phyloP scores from a whole-genome alignment of 345 rosid species.

The Populus deltoides region DNA sequence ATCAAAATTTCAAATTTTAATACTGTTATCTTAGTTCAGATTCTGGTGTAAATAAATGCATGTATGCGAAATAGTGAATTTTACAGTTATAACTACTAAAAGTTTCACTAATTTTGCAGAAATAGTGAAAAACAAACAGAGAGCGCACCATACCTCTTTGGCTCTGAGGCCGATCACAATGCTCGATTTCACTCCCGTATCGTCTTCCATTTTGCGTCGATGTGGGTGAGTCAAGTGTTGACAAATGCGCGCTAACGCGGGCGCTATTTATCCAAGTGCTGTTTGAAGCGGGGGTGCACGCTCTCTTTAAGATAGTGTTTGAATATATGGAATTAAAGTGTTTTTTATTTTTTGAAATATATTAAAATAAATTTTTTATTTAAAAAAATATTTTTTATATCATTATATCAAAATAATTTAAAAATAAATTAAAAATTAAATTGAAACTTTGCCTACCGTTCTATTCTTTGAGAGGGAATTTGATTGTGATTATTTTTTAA shows the following conservation, averaged over 20 bases:
- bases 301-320: neutral
- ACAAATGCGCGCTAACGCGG: slow-evolving; percentile 29
- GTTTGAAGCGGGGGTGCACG: neutral
- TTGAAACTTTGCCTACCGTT: too few species aligned
- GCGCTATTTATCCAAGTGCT: slow-evolving; percentile 1
- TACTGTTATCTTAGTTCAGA: neutral
- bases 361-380: too few species aligned
- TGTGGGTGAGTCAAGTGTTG: neutral
- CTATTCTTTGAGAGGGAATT: too few species aligned
- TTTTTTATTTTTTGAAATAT: too few species aligned
- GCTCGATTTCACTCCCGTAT: slow-evolving; percentile 76
- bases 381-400: too few species aligned
- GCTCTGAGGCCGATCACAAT: slow-evolving; percentile 79
- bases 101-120: neutral
- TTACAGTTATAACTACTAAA: neutral
- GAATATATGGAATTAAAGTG: too few species aligned
- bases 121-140: slow-evolving; percentile 15
- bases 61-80: neutral
- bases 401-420: too few species aligned
- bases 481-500: too few species aligned
- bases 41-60: neutral
- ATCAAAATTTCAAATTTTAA: neutral
- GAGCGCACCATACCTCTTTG: slow-evolving; percentile 61
- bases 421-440: too few species aligned
- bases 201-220: slow-evolving; percentile 66